Conservation (phyloP, 164 flowering plant species). For the Liriodendron chinense region DNA sequence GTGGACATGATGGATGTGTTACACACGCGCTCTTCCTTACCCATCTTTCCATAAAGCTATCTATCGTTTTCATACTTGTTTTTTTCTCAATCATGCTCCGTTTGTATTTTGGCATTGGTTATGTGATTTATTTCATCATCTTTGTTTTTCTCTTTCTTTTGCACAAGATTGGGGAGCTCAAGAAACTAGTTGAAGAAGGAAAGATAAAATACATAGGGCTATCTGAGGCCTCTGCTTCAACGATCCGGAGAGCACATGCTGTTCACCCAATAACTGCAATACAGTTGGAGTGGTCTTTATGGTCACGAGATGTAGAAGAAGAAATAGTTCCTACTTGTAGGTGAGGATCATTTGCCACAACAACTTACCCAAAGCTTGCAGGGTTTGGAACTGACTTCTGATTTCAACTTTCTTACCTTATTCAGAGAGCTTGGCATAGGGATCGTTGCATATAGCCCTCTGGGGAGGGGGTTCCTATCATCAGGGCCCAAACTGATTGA, state of each 20-base stretch:
- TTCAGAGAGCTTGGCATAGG: constrained; percentile 46
- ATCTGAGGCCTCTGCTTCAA: constrained; percentile 26
- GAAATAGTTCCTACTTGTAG: constrained; percentile 29
- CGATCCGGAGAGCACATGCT: constrained; percentile 29
- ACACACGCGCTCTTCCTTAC: no score
- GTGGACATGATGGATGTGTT: no score
- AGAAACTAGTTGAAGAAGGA: constrained; percentile 25
- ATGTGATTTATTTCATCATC: not conserved
- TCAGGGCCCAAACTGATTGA: constrained; percentile 44
- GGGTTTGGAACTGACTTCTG: not conserved
- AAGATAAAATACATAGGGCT: constrained; percentile 26
- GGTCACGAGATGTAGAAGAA: constrained; percentile 26
- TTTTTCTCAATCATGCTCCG: not conserved
- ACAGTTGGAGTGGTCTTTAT: constrained; percentile 24
- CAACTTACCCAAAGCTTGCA: not conserved
- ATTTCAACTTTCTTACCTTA: not conserved
- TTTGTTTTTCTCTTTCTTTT: not conserved
- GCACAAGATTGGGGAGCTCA: constrained; percentile 16
- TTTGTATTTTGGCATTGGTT: not conserved
- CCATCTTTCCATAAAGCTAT: not conserved
- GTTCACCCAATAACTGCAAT: constrained; percentile 28
- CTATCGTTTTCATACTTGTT: not conserved
- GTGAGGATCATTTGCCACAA: constrained; percentile 4
- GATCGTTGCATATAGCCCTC: constrained; percentile 57
- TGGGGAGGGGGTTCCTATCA: constrained; percentile 57